These are phyloP conservation scores for Trichopus zeylanicus DNA, from an alignment of 116 monocot species.

Conservation along the genomic window DNA sequence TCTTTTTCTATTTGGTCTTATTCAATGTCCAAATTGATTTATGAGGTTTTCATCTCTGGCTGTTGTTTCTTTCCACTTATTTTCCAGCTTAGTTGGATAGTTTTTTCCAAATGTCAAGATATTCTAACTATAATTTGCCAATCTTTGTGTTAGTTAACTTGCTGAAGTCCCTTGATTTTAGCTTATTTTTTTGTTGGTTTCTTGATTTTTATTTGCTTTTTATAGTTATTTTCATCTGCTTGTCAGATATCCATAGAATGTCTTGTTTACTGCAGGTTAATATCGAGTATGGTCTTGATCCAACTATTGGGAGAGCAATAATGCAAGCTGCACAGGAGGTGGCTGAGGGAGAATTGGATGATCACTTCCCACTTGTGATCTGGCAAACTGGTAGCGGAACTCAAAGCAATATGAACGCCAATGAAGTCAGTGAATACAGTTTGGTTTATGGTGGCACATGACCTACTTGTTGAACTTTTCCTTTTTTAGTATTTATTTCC, in stretches of 20 bases:
- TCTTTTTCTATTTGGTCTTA: no score
- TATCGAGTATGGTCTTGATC: constrained; percentile 93
- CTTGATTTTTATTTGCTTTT: background rate
- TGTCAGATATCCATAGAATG: background rate
- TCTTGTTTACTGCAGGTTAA: constrained; percentile 58
- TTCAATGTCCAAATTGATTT: no score
- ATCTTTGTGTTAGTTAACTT: no score
- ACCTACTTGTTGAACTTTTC: background rate
- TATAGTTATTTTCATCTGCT: background rate
- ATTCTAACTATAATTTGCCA: no score
- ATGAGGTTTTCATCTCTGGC: no score
- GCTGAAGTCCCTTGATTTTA: no score
- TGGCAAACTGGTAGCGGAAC: constrained; percentile 99
- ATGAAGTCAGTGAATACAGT: constrained; percentile 52
- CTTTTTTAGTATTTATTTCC: background rate
- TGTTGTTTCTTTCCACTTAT: no score
- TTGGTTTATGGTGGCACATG: background rate
- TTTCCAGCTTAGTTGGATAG: no score
- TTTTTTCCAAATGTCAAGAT: no score
- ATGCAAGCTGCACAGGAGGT: constrained; percentile 95
- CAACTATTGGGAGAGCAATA: constrained; percentile 84
- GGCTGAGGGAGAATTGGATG: constrained; percentile 84
- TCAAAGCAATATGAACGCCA: constrained; percentile 99
- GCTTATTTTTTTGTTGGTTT: no score
- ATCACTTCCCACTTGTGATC: constrained; percentile 97